Conservation (phyloP, 2,329 filamentous ascomycete genomes). For the Dothideomycetes sp. region DNA sequence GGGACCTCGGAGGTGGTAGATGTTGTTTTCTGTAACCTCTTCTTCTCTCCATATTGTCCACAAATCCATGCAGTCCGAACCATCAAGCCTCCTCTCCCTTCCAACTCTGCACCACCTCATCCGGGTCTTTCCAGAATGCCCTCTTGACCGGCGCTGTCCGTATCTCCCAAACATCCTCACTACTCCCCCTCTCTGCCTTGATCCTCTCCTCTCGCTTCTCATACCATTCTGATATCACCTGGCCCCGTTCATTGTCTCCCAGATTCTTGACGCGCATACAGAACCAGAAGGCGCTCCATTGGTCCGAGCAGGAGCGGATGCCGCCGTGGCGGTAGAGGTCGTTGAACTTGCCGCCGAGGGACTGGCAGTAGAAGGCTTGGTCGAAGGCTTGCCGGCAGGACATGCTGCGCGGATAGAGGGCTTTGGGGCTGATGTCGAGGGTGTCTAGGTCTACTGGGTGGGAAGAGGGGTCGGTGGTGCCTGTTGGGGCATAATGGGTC, state of each 20-base stretch:
- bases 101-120: no score
- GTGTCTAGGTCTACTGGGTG: not conserved
- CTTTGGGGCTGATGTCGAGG: conserved; percentile 40
- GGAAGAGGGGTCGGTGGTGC: conserved; percentile 1
- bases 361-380: conserved; percentile 86
- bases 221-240: conserved; percentile 55
- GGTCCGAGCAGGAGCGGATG: conserved; percentile 65
- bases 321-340: conserved; percentile 79
- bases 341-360: conserved; percentile 81
- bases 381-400: conserved; percentile 88
- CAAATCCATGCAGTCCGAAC: no score
- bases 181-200: conserved; percentile 50
- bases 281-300: conserved; percentile 94
- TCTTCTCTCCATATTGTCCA: no score
- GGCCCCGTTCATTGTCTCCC: conserved; percentile 47
- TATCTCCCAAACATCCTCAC: conserved; percentile 82
- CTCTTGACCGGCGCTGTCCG: conserved; percentile 51
- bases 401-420: conserved; percentile 69
- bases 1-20: no score
- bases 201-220: conserved; percentile 45
- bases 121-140: conserved; percentile 28
- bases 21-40: no score
- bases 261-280: conserved; percentile 77
- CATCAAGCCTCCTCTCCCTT: no score
- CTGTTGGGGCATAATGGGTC: conserved; percentile 3